Evolutionary conservation across 208 protist species (phyloP).

Genomic region (Acanthamoeba culbertsoni): DNA sequence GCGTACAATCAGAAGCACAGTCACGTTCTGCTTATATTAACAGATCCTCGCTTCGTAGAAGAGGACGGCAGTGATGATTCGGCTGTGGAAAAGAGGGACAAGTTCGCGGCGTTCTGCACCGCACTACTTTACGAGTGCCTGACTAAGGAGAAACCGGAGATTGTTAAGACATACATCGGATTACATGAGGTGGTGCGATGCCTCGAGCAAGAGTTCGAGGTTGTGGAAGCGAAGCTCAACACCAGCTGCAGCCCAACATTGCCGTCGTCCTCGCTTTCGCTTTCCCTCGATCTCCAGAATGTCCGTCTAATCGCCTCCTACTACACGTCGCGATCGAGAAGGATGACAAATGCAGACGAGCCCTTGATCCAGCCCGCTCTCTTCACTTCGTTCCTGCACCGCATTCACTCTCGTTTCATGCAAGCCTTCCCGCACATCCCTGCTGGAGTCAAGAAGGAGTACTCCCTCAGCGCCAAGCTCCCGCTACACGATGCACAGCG

Average conservation of each 20-base stretch:
- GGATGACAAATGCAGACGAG: neutral
- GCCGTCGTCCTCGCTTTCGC: neutral
- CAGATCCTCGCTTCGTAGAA: too few species aligned
- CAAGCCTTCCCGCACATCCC: neutral
- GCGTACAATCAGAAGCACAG: neutral
- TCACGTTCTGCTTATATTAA: too few species aligned
- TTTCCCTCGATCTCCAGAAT: neutral
- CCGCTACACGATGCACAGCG: neutral
- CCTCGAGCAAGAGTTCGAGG: neutral
- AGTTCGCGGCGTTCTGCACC: neutral
- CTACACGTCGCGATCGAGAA: neutral
- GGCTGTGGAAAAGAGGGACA: neutral
- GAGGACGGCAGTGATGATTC: too few species aligned
- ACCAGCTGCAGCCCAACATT: too few species aligned
- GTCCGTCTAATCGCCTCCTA: neutral
- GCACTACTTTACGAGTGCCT: slow-evolving; percentile 66
- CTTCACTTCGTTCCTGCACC: neutral
- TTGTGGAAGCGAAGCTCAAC: too few species aligned
- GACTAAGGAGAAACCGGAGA: slow-evolving; percentile 64
- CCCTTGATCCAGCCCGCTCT: neutral
- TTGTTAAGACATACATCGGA: slow-evolving; percentile 37
- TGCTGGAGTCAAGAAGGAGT: neutral
- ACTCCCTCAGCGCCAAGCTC: neutral
- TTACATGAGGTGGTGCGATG: neutral
- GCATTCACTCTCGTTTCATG: neutral